phyloP scores from a whole-genome alignment of 2,329 filamentous ascomycete species.

The Fusarium sp. region DNA sequence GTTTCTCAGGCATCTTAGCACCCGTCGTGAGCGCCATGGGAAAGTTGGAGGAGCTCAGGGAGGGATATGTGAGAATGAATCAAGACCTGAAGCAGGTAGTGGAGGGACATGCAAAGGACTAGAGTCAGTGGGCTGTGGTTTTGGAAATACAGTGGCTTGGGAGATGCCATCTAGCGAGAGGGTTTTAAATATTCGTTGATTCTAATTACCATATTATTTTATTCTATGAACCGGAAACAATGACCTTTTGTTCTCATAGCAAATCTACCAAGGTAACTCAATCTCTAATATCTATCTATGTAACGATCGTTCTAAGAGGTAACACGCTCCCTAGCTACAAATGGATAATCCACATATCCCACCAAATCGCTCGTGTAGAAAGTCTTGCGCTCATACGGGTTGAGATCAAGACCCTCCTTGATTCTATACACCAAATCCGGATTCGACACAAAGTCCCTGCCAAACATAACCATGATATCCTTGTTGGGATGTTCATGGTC shows the following conservation, averaged over 20 bases:
- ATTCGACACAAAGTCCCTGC: conserved; percentile 50
- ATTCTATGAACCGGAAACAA: no score
- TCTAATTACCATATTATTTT: no score
- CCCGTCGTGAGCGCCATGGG: neutral
- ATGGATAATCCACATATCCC: conserved; percentile 51
- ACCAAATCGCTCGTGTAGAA: conserved; percentile 44
- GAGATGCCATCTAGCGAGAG: no score
- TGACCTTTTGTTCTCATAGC: no score
- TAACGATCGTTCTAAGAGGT: no score
- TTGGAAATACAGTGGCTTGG: no score
- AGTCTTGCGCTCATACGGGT: conserved; percentile 42
- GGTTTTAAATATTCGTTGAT: no score
- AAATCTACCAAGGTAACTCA: neutral
- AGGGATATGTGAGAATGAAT: conserved; percentile 16
- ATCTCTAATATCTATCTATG: neutral
- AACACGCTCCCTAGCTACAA: fast-evolving
- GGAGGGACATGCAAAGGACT: neutral
- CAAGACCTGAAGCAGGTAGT: neutral
- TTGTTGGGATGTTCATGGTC: conserved; percentile 49
- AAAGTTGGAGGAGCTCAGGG: neutral
- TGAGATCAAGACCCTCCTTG: conserved; percentile 46
- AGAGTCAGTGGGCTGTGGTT: no score
- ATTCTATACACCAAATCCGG: conserved; percentile 47
- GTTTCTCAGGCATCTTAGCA: conserved; percentile 9
- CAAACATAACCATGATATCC: conserved; percentile 53